These are phyloP conservation scores for Seiridium unicorne DNA, from an alignment of 2,329 filamentous ascomycete species.

Conservation along the genomic window DNA sequence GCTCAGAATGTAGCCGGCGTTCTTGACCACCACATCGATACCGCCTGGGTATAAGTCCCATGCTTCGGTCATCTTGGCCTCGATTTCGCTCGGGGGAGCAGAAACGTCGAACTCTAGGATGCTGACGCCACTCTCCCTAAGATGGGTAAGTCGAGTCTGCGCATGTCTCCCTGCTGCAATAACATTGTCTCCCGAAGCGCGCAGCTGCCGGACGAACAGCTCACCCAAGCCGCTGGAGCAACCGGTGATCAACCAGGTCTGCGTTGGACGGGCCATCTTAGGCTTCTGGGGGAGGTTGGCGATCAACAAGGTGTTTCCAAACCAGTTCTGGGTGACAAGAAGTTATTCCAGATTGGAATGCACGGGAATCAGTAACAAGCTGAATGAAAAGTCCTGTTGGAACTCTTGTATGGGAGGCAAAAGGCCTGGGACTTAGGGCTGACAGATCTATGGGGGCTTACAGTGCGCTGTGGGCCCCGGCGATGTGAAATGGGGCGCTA, in stretches of 20 bases:
- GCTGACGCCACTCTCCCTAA: slow-evolving; percentile 29
- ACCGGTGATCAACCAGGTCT: slow-evolving; percentile 40
- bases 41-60: slow-evolving; percentile 19
- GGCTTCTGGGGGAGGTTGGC: too few relatives aligned
- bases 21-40: slow-evolving; percentile 37
- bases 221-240: slow-evolving; percentile 42
- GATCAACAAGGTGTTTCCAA: too few relatives aligned
- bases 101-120: slow-evolving; percentile 29
- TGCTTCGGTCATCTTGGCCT: slow-evolving; percentile 15
- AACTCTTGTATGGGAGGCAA: too few relatives aligned
- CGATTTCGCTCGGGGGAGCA: slow-evolving; percentile 14
- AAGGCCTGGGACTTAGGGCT: too few relatives aligned
- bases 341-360: too few relatives aligned
- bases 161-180: slow-evolving; percentile 39
- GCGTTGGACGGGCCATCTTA: slow-evolving; percentile 19
- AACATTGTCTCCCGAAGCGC: slow-evolving; percentile 35
- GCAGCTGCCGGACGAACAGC: slow-evolving; percentile 33
- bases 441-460: too few relatives aligned
- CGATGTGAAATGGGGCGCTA: too few relatives aligned
- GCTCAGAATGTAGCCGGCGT: slow-evolving; percentile 32
- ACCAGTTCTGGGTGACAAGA: too few relatives aligned
- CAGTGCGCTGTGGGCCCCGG: too few relatives aligned
- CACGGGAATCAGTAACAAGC: too few relatives aligned
- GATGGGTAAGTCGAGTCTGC: slow-evolving; percentile 30
- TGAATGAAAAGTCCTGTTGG: too few relatives aligned